Percentiles rank a stretch among this genome's conserved stretches.
These are phyloP conservation scores for Mortierella sp. DNA, from an alignment of 371 early-diverging fungal species.

Conservation along the genomic window DNA sequence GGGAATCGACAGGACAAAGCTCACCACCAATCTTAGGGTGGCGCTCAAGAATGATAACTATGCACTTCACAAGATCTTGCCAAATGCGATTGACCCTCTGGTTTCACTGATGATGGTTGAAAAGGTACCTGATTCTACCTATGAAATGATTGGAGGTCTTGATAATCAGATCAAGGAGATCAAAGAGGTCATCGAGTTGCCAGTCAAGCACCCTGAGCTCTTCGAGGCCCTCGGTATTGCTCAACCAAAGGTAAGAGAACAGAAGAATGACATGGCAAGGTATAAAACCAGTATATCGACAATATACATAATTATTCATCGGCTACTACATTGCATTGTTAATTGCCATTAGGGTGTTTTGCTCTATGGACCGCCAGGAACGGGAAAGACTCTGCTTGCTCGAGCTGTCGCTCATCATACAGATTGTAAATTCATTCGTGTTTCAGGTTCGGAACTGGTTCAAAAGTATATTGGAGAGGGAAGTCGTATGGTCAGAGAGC, in stretches of 20 bases:
- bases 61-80: slow-evolving; percentile 91
- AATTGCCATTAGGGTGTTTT: slow-evolving; percentile 82
- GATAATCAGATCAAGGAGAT: slow-evolving; percentile 99
- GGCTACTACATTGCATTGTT: not conserved
- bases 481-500: slow-evolving; percentile 98
- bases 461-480: slow-evolving; percentile 99
- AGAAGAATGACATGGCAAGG: not conserved
- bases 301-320: not conserved
- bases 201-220: slow-evolving; percentile 99
- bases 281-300: not conserved
- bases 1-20: slow-evolving; percentile 91
- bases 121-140: slow-evolving; percentile 99
- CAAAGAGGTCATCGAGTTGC: slow-evolving; percentile 99
- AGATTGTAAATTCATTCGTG: slow-evolving; percentile 99
- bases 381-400: slow-evolving; percentile 99
- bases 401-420: slow-evolving; percentile 99
- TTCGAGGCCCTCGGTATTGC: slow-evolving; percentile 99
- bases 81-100: slow-evolving; percentile 96
- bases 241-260: slow-evolving; percentile 90
- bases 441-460: slow-evolving; percentile 99
- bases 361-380: slow-evolving; percentile 99
- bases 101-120: slow-evolving; percentile 99
- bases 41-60: slow-evolving; percentile 95
- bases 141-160: slow-evolving; percentile 99
- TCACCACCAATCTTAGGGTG: slow-evolving; percentile 97